Conservation (phyloP, 2,329 filamentous ascomycete genomes). For the Colletotrichum horii region DNA sequence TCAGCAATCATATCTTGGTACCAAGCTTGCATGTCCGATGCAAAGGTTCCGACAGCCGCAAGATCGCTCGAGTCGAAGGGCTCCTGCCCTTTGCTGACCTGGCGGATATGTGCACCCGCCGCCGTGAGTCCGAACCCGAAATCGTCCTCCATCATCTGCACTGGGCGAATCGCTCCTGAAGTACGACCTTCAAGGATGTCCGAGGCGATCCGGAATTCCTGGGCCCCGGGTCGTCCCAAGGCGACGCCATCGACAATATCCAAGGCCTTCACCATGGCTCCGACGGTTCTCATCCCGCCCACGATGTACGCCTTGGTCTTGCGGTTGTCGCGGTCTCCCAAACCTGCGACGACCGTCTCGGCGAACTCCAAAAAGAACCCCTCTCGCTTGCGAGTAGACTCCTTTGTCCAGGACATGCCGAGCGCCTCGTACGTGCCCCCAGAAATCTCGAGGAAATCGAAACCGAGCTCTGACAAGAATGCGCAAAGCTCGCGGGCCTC, state of each 20-base stretch:
- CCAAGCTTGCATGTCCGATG: constrained; percentile 27
- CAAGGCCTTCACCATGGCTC: constrained; percentile 63
- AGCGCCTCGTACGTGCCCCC: constrained; percentile 65
- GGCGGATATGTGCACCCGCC: neutral
- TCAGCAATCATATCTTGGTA: constrained; percentile 27
- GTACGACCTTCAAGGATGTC: constrained; percentile 2
- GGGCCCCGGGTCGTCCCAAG: constrained; percentile 44
- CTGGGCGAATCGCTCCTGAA: neutral
- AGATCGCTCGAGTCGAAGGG: constrained; percentile 30
- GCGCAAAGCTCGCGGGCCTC: constrained; percentile 54
- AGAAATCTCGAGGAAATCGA: constrained; percentile 64
- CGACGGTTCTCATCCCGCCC: constrained; percentile 59
- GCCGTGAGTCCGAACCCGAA: neutral
- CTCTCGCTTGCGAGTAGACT: constrained; percentile 60
- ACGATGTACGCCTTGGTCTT: constrained; percentile 62
- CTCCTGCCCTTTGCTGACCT: constrained; percentile 20
- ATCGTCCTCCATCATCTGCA: neutral
- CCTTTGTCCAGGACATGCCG: constrained; percentile 54
- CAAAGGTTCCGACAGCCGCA: constrained; percentile 24
- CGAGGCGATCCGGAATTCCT: constrained; percentile 27
- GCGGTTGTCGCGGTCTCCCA: constrained; percentile 23
- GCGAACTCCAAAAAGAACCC: constrained; percentile 68
- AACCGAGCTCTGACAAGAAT: constrained; percentile 49
- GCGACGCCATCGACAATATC: constrained; percentile 64
- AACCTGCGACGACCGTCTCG: constrained; percentile 49